Base-by-base conservation (phyloP, 2,329 filamentous ascomycete genomes). In the Aureobasidium sp. region DNA sequence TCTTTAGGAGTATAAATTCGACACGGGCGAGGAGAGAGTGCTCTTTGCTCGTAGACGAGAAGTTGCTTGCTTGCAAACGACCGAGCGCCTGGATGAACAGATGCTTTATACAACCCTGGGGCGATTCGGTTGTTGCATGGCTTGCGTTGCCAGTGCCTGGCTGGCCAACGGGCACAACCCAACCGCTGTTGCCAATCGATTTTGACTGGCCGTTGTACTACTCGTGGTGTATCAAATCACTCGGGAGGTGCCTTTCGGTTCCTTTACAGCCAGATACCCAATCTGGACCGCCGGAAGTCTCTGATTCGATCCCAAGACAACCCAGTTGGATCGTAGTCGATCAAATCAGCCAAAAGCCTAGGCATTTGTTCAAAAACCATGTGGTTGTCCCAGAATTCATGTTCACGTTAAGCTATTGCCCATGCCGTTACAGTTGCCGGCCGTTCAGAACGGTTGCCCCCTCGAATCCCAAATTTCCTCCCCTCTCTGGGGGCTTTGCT, bases 1-100 rank as follows among this genome's bases (percentile, higher is more conserved):
- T 73, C 15, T 48, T 59, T 24, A 5, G 47, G 29, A 34, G 59
- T 59, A 48, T 52, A 37, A n/a, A 17, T 32, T 43, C 26, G 59
- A 51, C 27, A 61, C 36, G 59, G n/a, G 47, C 47, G 24, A 43
- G 47, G 27, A 61, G 46, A 34, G 24, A 17, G 20, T 8, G 29
- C 59, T 32, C 55, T 60, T 50, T 60, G 46, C 57, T 60, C 57
- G 44, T 51, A 20, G 46, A 59, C 56, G 27, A 60, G 34, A 59
- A 36, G 53, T 57, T 46, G 55, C 32, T 48, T 59, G 29, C 43
- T 48, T 48, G 32, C 24, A 26, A 32, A 5, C 8, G 15, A 34
- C 34, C 43, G n/a, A 20, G 55, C 32, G 43, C 32, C 24, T 13
- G 43, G 43, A 48, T 27, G 43, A 32, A 36, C 24, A 47, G 20